Conservation (phyloP, 2,329 filamentous ascomycete species). For the Harringtonia aguacate region DNA sequence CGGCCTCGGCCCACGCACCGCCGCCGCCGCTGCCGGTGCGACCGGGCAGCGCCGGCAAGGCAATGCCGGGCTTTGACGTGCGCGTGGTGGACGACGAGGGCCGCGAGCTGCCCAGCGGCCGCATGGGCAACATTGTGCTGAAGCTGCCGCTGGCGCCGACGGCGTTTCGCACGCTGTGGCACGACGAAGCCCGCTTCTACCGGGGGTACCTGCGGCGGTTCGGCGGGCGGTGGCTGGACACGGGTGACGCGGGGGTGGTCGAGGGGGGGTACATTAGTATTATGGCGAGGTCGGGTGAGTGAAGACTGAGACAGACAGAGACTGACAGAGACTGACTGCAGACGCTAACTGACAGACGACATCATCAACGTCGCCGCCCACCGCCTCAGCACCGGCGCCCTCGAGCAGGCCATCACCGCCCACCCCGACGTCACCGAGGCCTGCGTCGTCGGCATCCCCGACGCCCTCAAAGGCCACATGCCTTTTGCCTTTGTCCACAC, state of each 20-base stretch:
- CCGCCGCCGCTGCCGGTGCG: constrained; percentile 50
- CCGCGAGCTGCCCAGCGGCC: constrained; percentile 55
- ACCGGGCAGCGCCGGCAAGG: constrained; percentile 79
- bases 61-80: constrained; percentile 87
- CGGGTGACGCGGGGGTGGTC: constrained; percentile 80
- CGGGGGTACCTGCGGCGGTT: constrained; percentile 78
- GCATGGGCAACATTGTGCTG: constrained; percentile 88
- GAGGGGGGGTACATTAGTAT: constrained; percentile 59
- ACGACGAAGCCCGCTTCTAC: constrained; percentile 78
- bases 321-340: no score
- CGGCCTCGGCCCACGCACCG: background rate
- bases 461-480: constrained; percentile 77
- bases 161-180: constrained; percentile 76
- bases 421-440: constrained; percentile 73
- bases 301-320: no score
- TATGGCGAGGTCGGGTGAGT: constrained; percentile 39
- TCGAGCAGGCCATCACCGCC: constrained; percentile 82
- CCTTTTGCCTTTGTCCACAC: constrained; percentile 80
- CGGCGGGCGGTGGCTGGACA: constrained; percentile 74
- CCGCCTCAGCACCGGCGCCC: constrained; percentile 75
- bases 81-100: constrained; percentile 74
- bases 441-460: constrained; percentile 77
- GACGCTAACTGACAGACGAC: constrained; percentile 60
- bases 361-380: constrained; percentile 95
- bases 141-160: constrained; percentile 74